Percentiles rank a stretch among this genome's conserved stretches.
Evolutionary conservation across 768 basidiomycete species (phyloP).

Genomic region (Trametes coccinea): DNA sequence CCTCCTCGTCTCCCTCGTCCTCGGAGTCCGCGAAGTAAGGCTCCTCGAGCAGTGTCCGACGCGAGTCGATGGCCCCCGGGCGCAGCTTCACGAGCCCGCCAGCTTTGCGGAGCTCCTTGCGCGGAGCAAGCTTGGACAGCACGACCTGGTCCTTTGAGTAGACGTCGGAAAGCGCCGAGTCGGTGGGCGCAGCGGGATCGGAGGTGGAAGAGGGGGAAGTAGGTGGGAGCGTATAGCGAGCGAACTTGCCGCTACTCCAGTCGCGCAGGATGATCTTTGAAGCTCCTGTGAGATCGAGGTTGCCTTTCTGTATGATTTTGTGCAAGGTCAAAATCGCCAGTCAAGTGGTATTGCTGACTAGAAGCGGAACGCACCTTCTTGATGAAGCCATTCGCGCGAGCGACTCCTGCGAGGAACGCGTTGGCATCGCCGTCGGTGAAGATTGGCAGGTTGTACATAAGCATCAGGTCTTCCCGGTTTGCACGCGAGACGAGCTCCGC

Average conservation of each 20-base stretch:
- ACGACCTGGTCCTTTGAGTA: constrained; percentile 52
- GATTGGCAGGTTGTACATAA: constrained; percentile 82
- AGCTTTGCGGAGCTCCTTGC: constrained; percentile 68
- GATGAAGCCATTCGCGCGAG: constrained; percentile 70
- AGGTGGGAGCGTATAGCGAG: constrained; percentile 67
- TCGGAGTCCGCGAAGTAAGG: constrained; percentile 43
- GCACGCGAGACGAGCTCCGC: constrained; percentile 67
- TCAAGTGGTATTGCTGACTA: not conserved
- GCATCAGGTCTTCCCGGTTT: constrained; percentile 81
- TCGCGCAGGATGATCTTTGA: constrained; percentile 81
- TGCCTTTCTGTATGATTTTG: constrained; percentile 55
- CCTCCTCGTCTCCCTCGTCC: constrained; percentile 39
- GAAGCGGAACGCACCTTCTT: constrained; percentile 61
- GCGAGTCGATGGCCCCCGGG: constrained; percentile 40
- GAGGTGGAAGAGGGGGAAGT: constrained; percentile 5
- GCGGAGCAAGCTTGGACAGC: constrained; percentile 47
- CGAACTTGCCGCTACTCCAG: constrained; percentile 76
- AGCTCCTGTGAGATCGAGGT: constrained; percentile 69
- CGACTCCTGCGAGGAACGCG: constrained; percentile 76
- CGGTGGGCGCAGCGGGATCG: constrained; percentile 1
- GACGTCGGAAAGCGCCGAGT: constrained; percentile 32
- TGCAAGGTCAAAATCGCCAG: not conserved
- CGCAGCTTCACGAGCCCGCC: constrained; percentile 51
- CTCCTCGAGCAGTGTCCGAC: constrained; percentile 43
- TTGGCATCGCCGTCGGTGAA: constrained; percentile 66